Evolutionary conservation across 2,329 filamentous ascomycete genomes (phyloP).

Genomic region (Sclerotinia borealis): DNA sequence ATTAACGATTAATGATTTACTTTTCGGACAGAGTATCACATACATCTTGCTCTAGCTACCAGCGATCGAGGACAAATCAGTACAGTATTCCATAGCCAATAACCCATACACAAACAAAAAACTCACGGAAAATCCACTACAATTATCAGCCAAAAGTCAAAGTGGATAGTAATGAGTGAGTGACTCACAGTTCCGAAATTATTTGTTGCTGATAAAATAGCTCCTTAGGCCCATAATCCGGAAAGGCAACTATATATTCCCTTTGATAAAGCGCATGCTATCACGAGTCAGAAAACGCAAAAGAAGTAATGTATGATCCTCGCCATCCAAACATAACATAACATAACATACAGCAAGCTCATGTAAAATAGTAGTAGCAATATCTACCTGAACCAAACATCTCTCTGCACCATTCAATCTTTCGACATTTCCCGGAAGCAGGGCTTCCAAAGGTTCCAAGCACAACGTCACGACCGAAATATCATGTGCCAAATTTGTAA

Average conservation of each 20-base stretch:
- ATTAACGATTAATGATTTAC: not conserved
- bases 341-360: conserved; percentile 4
- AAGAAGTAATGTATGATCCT: too few species aligned
- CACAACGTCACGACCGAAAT: not conserved
- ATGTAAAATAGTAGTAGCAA: conserved; percentile 5
- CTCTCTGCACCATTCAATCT: conserved; percentile 6
- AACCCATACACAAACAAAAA: not conserved
- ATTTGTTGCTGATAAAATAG: not conserved
- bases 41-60: not conserved
- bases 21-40: not conserved
- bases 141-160: not conserved
- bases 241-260: not conserved
- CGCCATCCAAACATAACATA: not conserved
- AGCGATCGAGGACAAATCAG: not conserved
- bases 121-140: not conserved
- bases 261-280: not conserved
- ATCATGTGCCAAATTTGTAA: not conserved
- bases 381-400: not conserved
- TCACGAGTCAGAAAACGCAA: not conserved
- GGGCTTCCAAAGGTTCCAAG: not conserved
- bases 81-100: not conserved
- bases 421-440: conserved; percentile 2
- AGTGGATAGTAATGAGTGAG: not conserved
- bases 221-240: not conserved
- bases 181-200: not conserved